These are phyloP conservation scores for Medicago ruthenica DNA, from an alignment of 306 rosid species.

Conservation along the genomic window DNA sequence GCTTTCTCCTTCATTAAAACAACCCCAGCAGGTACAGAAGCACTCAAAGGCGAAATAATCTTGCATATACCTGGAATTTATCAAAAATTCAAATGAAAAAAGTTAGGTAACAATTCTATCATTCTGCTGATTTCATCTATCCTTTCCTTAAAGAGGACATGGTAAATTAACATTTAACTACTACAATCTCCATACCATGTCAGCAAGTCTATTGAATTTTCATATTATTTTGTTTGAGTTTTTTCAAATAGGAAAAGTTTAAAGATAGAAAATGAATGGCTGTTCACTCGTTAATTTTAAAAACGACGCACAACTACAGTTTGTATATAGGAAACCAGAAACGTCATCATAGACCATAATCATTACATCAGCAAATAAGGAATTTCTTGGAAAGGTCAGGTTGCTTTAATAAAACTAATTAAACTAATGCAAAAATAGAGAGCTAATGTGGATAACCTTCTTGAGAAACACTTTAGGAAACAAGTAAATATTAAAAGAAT, in stretches of 20 bases:
- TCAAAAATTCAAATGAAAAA: slow-evolving; percentile 24
- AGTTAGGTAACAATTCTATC: slow-evolving; percentile 19
- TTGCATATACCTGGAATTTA: slow-evolving; percentile 82
- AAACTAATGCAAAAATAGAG: background rate
- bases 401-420: background rate
- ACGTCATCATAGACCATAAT: slow-evolving; percentile 32
- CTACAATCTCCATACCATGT: background rate
- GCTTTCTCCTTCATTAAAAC: slow-evolving; percentile 88
- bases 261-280: slow-evolving; percentile 4
- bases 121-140: slow-evolving; percentile 1
- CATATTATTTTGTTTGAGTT: background rate
- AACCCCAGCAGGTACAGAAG: slow-evolving; percentile 94
- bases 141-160: slow-evolving; percentile 1
- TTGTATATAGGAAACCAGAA: background rate
- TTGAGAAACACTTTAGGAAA: background rate
- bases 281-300: background rate
- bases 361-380: slow-evolving; percentile 24
- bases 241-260: background rate
- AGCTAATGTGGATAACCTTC: background rate
- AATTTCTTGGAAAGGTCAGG: slow-evolving; percentile 12
- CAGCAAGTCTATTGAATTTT: background rate
- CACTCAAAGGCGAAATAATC: slow-evolving; percentile 87
- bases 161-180: slow-evolving; percentile 6
- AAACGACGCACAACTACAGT: background rate
- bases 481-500: background rate